Evolutionary conservation across 2,329 filamentous ascomycete species (phyloP).

Genomic region (Chaetomium sp.): DNA sequence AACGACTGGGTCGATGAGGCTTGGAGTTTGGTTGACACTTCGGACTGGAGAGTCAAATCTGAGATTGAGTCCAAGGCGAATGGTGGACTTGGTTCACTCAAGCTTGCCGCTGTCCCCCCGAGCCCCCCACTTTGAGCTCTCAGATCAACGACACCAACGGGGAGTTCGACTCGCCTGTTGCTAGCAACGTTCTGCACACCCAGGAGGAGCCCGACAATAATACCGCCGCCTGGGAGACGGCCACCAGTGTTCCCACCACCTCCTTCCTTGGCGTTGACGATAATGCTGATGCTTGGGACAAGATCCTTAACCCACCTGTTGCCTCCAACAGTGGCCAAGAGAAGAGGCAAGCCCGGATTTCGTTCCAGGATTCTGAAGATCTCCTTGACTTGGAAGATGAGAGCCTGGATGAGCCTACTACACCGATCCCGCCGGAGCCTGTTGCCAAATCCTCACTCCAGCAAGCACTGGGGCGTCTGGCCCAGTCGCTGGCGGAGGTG

Average conservation of each 20-base stretch:
- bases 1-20: neutral
- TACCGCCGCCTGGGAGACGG: neutral
- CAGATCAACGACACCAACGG: neutral
- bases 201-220: neutral
- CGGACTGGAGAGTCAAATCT: too few species aligned
- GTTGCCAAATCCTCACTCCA: too few species aligned
- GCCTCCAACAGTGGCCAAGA: neutral
- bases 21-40: neutral
- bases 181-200: neutral
- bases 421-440: too few species aligned
- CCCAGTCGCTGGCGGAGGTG: neutral
- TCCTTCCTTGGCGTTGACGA: neutral
- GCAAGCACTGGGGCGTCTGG: neutral
- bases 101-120: neutral
- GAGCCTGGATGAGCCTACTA: neutral
- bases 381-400: slow-evolving; percentile 1
- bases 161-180: neutral
- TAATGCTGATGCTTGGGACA: neutral
- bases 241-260: neutral
- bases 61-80: neutral
- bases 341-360: neutral
- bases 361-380: neutral
- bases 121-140: neutral
- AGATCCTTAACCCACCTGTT: neutral
- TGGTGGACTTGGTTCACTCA: neutral